Base-by-base conservation (phyloP, 2,329 filamentous ascomycete species). In the Paraconiothyrium brasiliense region DNA sequence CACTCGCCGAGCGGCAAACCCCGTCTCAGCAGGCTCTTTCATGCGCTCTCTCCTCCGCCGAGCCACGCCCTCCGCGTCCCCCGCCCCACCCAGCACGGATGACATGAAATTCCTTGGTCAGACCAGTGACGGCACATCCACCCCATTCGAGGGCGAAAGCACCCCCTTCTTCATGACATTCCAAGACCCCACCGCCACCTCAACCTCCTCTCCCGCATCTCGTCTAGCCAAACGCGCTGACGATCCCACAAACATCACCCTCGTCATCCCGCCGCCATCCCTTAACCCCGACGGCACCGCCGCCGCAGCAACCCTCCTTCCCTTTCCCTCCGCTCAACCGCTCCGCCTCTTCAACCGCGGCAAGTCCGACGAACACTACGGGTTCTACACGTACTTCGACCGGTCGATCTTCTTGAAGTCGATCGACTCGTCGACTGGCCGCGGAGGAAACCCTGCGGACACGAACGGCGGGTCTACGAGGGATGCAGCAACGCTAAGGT, bases 311-410 rank as follows among this genome's bases (percentile, higher is more conserved):
- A 86, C 86, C 10, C 82, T 97, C 64, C 87, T 95, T 49, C 92
- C 93, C 0, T 83, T 86, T 8, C 87, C 91, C 0, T 80, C 84
- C 0, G 80, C 82, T 62, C 95, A 98, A 72, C 94, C 93, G 0
- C 83, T 98, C 13, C 88, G 92, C 1, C 86, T 98, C 0, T 98
- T 90, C 77, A 92, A 98, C 76, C 91, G 93, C 22, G 93, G 91
- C 20, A 83, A 91, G 32, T 81, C 86, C 1, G 90, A 90, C 0
- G 94, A 98, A 77, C 93, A 97, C 79, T 97, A 96, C 78, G 93
- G 92, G 2, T 97, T 97, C 80, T 97, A 97, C 81, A 92, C 87
- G 0, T 96, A 97, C 82, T 98, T 92, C 78, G 89, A 93, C 79
- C 92, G 93, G 67, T 91, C 90, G 9, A 92, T 97, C 65, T 97